Percentiles rank a stretch among this genome's conserved stretches.
Conservation (phyloP, 257 asterid species). For the Datura wrightii region DNA sequence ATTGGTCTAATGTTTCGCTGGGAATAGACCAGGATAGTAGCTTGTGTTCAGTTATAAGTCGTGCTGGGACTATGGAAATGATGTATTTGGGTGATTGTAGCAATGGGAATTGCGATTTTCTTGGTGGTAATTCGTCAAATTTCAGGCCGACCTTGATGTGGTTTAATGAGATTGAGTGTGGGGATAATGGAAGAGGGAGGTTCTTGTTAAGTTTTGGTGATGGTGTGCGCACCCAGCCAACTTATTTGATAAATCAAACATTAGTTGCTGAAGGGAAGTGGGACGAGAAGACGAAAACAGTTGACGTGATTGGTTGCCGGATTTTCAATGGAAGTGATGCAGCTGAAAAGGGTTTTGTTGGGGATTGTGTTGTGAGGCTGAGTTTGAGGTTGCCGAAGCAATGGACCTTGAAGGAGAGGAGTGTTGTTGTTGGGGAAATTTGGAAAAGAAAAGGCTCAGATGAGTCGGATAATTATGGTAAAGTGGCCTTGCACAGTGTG, state of each 20-base stretch:
- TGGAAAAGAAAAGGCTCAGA: conserved; percentile 70
- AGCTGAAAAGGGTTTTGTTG: conserved; percentile 46
- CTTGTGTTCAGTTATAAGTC: conserved; percentile 44
- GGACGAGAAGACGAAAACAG: conserved; percentile 66
- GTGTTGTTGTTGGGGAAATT: conserved; percentile 68
- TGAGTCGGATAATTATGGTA: conserved; percentile 67
- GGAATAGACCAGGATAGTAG: conserved; percentile 47
- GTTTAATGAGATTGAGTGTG: conserved; percentile 59
- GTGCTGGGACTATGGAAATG: conserved; percentile 53
- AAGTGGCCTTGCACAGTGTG: conserved; percentile 51
- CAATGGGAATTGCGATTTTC: conserved; percentile 63
- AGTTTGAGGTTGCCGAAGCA: conserved; percentile 72
- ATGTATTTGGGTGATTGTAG: conserved; percentile 61
- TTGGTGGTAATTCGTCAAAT: conserved; percentile 49
- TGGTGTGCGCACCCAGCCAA: background rate
- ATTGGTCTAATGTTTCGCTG: conserved; percentile 52
- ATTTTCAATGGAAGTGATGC: conserved; percentile 60
- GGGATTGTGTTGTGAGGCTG: conserved; percentile 74
- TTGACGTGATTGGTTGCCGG: conserved; percentile 84
- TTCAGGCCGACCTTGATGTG: conserved; percentile 51
- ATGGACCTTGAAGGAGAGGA: conserved; percentile 76
- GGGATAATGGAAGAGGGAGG: conserved; percentile 69
- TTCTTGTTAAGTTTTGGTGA: conserved; percentile 66
- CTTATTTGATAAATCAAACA: conserved; percentile 47
- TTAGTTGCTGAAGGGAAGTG: conserved; percentile 84